phyloP scores from a whole-genome alignment of 2,329 filamentous ascomycete genomes.

The Thyridium curvatum region DNA sequence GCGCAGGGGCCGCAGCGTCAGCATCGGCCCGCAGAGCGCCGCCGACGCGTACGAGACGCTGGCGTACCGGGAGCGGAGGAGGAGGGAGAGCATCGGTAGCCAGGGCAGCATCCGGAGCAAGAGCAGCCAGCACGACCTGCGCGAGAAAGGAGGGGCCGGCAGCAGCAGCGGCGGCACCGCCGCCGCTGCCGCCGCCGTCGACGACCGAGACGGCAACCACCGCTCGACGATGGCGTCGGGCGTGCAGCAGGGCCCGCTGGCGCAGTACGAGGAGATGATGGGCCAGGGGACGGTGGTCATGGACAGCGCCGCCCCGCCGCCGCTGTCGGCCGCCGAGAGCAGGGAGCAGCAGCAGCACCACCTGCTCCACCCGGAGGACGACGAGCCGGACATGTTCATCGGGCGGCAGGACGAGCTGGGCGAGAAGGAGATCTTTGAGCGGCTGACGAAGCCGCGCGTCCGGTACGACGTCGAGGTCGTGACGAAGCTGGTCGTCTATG shows the following conservation, averaged over 20 bases:
- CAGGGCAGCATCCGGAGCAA: conserved; percentile 40
- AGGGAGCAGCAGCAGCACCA: no score
- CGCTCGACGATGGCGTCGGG: conserved; percentile 35
- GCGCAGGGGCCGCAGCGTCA: conserved; percentile 69
- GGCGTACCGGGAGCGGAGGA: conserved; percentile 70
- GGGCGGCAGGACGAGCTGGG: conserved; percentile 47
- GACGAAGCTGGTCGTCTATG: conserved; percentile 92
- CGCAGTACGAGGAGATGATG: conserved; percentile 69
- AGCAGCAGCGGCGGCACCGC: conserved; percentile 6
- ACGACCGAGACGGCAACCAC: conserved; percentile 28
- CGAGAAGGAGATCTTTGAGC: conserved; percentile 77
- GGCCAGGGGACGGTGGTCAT: conserved; percentile 52
- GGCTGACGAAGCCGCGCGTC: conserved; percentile 78
- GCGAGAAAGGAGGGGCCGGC: conserved; percentile 20
- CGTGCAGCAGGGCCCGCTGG: conserved; percentile 41
- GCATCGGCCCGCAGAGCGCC: conserved; percentile 88
- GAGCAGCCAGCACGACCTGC: conserved; percentile 34
- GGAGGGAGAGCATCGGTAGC: conserved; percentile 48
- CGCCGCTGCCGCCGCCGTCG: conserved; percentile 7
- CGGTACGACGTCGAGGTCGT: conserved; percentile 98
- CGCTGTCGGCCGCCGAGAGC: conserved; percentile 15
- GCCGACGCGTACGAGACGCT: conserved; percentile 95
- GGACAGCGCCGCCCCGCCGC: conserved; percentile 16
- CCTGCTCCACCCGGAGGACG: conserved; percentile 20
- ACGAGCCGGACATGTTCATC: conserved; percentile 28